Conservation (phyloP, 169 alveolate species). For the Eimeria mitis region DNA sequence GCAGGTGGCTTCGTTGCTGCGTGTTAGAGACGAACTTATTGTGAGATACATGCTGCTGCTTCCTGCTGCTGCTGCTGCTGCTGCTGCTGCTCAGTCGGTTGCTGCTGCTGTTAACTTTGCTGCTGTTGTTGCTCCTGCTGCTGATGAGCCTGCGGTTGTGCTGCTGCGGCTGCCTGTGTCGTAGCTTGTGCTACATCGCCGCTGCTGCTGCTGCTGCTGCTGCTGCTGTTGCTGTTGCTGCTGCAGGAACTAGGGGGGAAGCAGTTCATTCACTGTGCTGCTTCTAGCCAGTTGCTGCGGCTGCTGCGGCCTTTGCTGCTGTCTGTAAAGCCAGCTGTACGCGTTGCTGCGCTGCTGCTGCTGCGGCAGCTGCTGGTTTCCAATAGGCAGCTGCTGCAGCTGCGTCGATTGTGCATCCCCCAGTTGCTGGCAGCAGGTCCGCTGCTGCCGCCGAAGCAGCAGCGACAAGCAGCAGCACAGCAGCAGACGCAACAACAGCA, state of each 20-base stretch:
- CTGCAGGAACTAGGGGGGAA: slow-evolving; percentile 9
- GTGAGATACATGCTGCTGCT: neutral
- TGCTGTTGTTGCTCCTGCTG: neutral
- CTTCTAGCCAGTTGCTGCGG: slow-evolving; percentile 20
- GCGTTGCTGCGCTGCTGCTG: slow-evolving; percentile 45
- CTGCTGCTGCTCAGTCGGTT: neutral
- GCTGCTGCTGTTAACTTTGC: neutral
- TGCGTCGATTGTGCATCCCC: slow-evolving; percentile 22
- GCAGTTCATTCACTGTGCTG: neutral
- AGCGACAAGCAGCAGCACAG: neutral
- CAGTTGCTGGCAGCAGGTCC: slow-evolving; percentile 52
- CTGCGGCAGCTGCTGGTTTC: slow-evolving; percentile 23
- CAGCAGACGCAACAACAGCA: slow-evolving; percentile 4
- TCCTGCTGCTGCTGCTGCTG: neutral
- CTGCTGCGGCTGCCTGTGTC: neutral
- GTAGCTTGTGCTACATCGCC: neutral
- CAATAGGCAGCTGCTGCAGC: slow-evolving; percentile 14
- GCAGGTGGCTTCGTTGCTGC: slow-evolving; percentile 19
- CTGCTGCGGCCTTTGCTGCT: slow-evolving; percentile 58
- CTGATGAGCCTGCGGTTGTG: neutral
- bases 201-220: neutral
- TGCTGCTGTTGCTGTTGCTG: neutral
- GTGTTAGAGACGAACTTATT: neutral
- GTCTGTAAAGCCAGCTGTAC: slow-evolving; percentile 26
- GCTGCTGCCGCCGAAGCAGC: slow-evolving; percentile 54